A percentile compares a stretch with the other conserved stretches of the same genome.
Conservation (phyloP, 2,329 filamentous ascomycete genomes). For the Monilinia vaccinii-corymbosi region DNA sequence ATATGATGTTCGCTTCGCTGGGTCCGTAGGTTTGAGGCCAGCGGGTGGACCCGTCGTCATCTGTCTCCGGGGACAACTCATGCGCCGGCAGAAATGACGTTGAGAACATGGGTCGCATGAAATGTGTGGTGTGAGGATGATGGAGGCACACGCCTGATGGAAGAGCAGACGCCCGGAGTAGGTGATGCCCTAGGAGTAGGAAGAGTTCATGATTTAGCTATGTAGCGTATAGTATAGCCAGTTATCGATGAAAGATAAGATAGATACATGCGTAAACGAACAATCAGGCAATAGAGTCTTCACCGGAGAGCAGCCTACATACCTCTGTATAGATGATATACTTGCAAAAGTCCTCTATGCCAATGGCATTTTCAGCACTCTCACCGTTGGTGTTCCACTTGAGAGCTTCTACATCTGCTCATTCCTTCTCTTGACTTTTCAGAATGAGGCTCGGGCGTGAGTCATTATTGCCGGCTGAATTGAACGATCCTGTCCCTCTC, state of each 20-base stretch:
- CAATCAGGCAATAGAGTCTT: neutral
- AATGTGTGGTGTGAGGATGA: slow-evolving; percentile 41
- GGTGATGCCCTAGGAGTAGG: slow-evolving; percentile 34
- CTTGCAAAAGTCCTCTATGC: slow-evolving; percentile 42
- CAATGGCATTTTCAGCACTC: slow-evolving; percentile 38
- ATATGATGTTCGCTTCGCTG: slow-evolving; percentile 39
- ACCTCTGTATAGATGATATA: slow-evolving; percentile 44
- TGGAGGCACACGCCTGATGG: slow-evolving; percentile 41
- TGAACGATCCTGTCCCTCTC: slow-evolving; percentile 45
- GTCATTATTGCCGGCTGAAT: slow-evolving; percentile 22
- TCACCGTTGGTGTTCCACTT: slow-evolving; percentile 18
- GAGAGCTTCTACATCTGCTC: slow-evolving; percentile 41
- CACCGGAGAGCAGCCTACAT: neutral
- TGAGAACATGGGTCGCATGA: slow-evolving; percentile 38
- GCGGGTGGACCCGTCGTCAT: slow-evolving; percentile 17
- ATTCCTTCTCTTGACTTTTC: slow-evolving; percentile 29
- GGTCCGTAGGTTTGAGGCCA: slow-evolving; percentile 34
- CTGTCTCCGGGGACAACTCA: neutral
- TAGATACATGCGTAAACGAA: neutral
- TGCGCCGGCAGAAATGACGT: slow-evolving; percentile 18
- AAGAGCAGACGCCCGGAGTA: slow-evolving; percentile 44
- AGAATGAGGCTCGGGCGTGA: slow-evolving; percentile 20
- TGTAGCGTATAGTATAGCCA: too few relatives aligned
- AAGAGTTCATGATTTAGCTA: neutral
- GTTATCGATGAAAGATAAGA: neutral